Percentiles rank a stretch among this genome's conserved stretches.
Conservation (phyloP, 2,329 filamentous ascomycete genomes). For the Botrytis fabae region DNA sequence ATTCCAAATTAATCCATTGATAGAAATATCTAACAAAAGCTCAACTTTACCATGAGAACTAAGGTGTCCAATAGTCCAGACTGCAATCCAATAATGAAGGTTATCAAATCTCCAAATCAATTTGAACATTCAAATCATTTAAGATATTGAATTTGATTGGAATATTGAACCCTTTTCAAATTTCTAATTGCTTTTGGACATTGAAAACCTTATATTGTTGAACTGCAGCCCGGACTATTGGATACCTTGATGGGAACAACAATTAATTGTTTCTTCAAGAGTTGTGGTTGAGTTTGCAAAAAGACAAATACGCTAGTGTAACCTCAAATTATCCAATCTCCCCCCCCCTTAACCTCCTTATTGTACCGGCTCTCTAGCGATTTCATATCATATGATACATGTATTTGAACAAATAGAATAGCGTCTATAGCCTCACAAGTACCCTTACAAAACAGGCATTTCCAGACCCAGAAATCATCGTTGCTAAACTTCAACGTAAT, state of each 20-base stretch:
- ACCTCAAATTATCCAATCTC: neutral
- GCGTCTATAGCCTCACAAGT: neutral
- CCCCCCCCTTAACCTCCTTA: neutral
- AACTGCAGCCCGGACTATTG: no score
- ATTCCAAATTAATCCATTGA: neutral
- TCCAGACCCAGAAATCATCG: neutral
- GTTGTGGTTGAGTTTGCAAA: neutral
- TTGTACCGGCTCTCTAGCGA: neutral
- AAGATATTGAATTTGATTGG: no score
- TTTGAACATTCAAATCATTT: no score
- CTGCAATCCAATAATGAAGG: no score
- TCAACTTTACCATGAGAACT: neutral
- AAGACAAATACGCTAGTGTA: neutral
- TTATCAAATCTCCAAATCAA: no score
- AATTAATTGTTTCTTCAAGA: neutral
- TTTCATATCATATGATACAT: neutral
- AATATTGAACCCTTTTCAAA: no score
- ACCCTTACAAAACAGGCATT: neutral
- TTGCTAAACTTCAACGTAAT: neutral
- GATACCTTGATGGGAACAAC: neutral
- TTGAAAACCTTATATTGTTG: no score
- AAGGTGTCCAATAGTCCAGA: no score
- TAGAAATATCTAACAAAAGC: neutral
- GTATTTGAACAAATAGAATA: neutral
- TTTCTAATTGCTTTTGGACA: no score